These are phyloP conservation scores for Stenogyne calaminthoides DNA, from an alignment of 305 asterid species.

Conservation along the genomic window DNA sequence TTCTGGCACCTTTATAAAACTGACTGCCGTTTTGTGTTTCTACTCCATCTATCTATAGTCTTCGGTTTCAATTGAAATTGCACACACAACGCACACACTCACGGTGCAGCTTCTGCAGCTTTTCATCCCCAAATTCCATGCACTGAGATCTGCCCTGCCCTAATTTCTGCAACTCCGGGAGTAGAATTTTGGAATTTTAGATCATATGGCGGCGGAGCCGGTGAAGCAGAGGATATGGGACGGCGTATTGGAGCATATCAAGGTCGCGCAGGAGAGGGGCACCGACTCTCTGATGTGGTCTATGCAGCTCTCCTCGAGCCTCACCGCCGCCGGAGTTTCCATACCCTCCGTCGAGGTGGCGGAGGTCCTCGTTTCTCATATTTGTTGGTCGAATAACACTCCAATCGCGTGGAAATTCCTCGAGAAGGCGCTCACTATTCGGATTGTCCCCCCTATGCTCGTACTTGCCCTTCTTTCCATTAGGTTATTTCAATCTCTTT, in stretches of 20 bases:
- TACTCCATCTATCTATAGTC: too few species aligned
- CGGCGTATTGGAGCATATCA: slow-evolving; percentile 64
- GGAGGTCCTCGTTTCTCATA: slow-evolving; percentile 63
- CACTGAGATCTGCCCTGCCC: slow-evolving; percentile 27
- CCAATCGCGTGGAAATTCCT: slow-evolving; percentile 86
- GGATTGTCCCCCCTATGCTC: slow-evolving; percentile 71
- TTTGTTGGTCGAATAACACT: slow-evolving; percentile 73
- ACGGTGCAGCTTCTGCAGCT: slow-evolving; percentile 22
- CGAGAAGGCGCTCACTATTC: slow-evolving; percentile 67
- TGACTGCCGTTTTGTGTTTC: slow-evolving; percentile 12
- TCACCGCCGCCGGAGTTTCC: slow-evolving; percentile 59
- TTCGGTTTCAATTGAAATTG: slow-evolving; percentile 19
- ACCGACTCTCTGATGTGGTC: slow-evolving; percentile 74
- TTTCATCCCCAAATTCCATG: slow-evolving; percentile 28
- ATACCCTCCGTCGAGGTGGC: slow-evolving; percentile 79
- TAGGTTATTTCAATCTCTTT: slow-evolving; percentile 44
- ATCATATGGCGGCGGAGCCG: slow-evolving; percentile 48
- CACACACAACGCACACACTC: slow-evolving; percentile 25
- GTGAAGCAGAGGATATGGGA: slow-evolving; percentile 53
- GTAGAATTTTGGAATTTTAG: slow-evolving; percentile 21
- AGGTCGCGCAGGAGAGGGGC: slow-evolving; percentile 69
- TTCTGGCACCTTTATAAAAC: neutral
- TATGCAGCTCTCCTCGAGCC: slow-evolving; percentile 60
- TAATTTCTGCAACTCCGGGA: slow-evolving; percentile 23
- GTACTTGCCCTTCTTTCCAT: slow-evolving; percentile 74